These are phyloP conservation scores for Haplosporangium sp. DNA, from an alignment of 371 early-diverging fungal species.

Conservation along the genomic window DNA sequence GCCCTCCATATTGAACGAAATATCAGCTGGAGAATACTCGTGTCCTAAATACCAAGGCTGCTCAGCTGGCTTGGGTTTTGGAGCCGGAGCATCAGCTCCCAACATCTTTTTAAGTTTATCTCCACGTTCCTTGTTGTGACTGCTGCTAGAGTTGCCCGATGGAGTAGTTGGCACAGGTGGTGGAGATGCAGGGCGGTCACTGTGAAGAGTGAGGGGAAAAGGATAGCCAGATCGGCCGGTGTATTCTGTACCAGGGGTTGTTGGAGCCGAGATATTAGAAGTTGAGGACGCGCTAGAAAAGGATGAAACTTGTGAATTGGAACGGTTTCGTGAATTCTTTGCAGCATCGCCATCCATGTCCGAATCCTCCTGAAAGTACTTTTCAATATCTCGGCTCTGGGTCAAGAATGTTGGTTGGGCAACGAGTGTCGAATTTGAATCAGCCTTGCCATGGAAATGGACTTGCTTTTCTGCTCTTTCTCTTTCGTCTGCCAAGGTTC, in stretches of 20 bases:
- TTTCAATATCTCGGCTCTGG: slow-evolving; percentile 29
- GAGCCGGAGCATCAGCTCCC: slow-evolving; percentile 53
- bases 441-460: slow-evolving; percentile 10
- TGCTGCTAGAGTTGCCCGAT: not conserved
- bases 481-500: slow-evolving; percentile 28
- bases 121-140: slow-evolving; percentile 27
- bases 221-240: slow-evolving; percentile 54
- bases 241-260: slow-evolving; percentile 50
- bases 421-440: slow-evolving; percentile 21
- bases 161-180: slow-evolving; percentile 8
- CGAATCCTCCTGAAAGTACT: slow-evolving; percentile 44
- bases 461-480: slow-evolving; percentile 24
- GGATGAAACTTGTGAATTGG: slow-evolving; percentile 44
- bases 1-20: slow-evolving; percentile 84
- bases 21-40: slow-evolving; percentile 82
- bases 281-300: slow-evolving; percentile 42
- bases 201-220: slow-evolving; percentile 47
- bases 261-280: slow-evolving; percentile 40
- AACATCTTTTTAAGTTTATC: slow-evolving; percentile 52
- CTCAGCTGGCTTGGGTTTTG: slow-evolving; percentile 28
- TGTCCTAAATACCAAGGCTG: slow-evolving; percentile 80
- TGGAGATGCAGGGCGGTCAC: slow-evolving; percentile 18
- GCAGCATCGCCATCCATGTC: slow-evolving; percentile 28
- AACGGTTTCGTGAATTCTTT: slow-evolving; percentile 36
- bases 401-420: slow-evolving; percentile 5